Base-by-base conservation (phyloP, 441 rosid species). In the Oxalis stricta region DNA sequence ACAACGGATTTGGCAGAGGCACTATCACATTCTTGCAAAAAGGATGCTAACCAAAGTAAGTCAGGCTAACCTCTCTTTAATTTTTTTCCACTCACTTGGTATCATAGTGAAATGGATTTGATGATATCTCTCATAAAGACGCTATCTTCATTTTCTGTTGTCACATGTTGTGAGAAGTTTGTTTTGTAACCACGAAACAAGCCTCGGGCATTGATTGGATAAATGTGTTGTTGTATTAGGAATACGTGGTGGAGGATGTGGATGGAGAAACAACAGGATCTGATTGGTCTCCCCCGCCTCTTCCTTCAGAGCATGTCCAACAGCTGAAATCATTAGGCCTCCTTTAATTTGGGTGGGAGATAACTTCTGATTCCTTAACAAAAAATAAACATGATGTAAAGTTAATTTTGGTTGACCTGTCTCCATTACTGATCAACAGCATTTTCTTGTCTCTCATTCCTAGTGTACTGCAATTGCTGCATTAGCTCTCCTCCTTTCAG, bases 1-100 rank as follows among this genome's bases (percentile, higher is more conserved):
- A 36, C 99, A 92, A 50, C 75, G 99, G 43, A 87, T 87, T 54
- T 92, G 99, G 99, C 99, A 92, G 66, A 74, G 95, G 22, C 99
- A 87, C 39, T 92, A 92, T 66, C 99, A 92, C 73, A 92, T 92
- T 52, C 92, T 92, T 17, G 99, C 95, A 8, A 92, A 92, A 72
- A 66, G 97, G 68, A 84, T 92, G 99, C 75, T 87, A 56, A 92
- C 95, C 50, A 92, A 92, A 69, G 99, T 87, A 62, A 74, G 84
- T 58, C 45, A 30, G 5, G 31, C 4, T 47, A 30, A 52, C 24
- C 38, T 41, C 11, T 34, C 21, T 36, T 46, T 13, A 3, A 19
- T 23, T 45, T 20, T 41, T n/a, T 23, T 16, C 39, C 28, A 26
- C 29, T 44, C 8, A 19, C 10, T 48, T 26, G 1, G n/a, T 16